Evolutionary conservation across 306 rosid genomes (phyloP).

Genomic region (Rosa persica): DNA sequence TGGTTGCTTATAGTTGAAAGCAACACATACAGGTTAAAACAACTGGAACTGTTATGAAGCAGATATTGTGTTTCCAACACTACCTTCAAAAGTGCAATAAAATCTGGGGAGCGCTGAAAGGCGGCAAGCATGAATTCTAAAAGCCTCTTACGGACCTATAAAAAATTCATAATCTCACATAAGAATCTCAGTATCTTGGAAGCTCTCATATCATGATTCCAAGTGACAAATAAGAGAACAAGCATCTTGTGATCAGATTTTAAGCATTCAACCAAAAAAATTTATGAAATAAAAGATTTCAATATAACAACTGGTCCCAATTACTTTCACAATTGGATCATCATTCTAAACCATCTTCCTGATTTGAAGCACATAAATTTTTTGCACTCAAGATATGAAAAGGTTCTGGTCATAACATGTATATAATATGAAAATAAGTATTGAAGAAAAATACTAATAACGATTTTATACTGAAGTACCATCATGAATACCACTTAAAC

Average conservation of each 20-base stretch:
- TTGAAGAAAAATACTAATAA: neutral
- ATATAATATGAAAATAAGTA: neutral
- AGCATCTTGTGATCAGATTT: neutral
- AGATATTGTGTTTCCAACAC: conserved; percentile 13
- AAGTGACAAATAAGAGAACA: conserved; percentile 2
- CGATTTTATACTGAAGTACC: neutral
- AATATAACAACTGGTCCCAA: neutral
- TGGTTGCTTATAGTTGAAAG: conserved; percentile 11
- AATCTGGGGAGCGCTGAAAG: conserved; percentile 77
- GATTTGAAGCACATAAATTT: neutral
- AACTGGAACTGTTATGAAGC: conserved; percentile 16
- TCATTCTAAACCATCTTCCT: neutral
- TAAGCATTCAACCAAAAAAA: neutral
- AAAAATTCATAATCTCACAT: conserved; percentile 19
- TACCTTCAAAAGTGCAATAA: conserved; percentile 91
- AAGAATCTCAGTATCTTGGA: conserved; percentile 1
- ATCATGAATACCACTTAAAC: neutral
- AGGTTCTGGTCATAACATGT: neutral
- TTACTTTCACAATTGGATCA: neutral
- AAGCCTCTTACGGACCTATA: conserved; percentile 78
- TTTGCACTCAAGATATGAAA: neutral
- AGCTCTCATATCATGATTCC: neutral
- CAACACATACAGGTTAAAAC: conserved; percentile 13
- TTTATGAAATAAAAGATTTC: neutral
- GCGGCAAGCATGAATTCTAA: conserved; percentile 89